phyloP scores from a whole-genome alignment of 1,284 basidiomycete species.

The Ustilago nuda region DNA sequence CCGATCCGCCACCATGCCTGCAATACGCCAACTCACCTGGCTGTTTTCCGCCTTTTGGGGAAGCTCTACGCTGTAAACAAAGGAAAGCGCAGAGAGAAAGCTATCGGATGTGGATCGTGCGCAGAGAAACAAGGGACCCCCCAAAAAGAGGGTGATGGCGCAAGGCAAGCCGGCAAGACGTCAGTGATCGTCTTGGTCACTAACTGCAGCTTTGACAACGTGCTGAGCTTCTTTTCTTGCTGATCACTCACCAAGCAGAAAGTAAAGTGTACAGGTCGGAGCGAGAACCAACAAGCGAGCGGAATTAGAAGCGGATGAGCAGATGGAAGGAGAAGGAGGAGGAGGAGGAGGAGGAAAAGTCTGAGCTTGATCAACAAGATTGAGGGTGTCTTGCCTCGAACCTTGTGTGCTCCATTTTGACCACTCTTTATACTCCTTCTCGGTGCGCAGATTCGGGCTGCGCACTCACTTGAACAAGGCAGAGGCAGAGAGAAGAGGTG shows the following conservation, averaged over 20 bases:
- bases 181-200: not conserved
- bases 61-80: constrained; percentile 1
- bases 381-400: constrained; percentile 29
- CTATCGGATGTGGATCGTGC: not conserved
- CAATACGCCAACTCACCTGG: constrained; percentile 10
- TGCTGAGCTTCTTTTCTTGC: not conserved
- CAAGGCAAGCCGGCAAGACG: not conserved
- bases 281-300: not conserved
- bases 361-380: constrained; percentile 33
- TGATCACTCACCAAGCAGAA: not conserved
- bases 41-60: not conserved
- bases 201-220: not conserved
- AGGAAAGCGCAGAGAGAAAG: not conserved
- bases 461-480: not conserved
- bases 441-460: not conserved
- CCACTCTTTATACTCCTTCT: constrained; percentile 7
- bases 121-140: constrained; percentile 8
- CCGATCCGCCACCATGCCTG: not conserved
- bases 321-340: not conserved
- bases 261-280: not conserved
- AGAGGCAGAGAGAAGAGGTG: not conserved
- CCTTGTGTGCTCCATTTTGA: not conserved
- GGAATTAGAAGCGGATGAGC: not conserved
- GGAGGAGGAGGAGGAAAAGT: not conserved
- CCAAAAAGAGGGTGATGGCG: constrained; percentile 16